Evolutionary conservation across 805 yeast genomes (phyloP), one percentile per base, ranked within the genome.

Genomic region (Kodamaea restingae): DNA sequence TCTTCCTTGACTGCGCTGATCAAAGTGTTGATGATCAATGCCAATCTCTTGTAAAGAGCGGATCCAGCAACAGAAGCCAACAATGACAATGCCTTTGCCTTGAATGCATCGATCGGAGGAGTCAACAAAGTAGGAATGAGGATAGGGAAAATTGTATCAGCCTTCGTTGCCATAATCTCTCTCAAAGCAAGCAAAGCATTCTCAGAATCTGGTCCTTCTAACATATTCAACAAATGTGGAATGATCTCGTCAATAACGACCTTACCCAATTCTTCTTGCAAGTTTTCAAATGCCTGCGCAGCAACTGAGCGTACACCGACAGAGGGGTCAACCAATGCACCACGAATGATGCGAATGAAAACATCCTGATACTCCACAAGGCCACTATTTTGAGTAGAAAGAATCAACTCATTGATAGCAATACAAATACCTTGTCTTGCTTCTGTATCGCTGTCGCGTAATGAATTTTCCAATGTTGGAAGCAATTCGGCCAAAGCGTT

Each of bases 371-470:
- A 82, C 46, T 76, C 78, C 18, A 55, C 65, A 43, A 91, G 70
- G 6, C 78, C 75, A 11, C 78, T 84, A 3, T 66, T 58, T 7
- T 78, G 68, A 3, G 95, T 76, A 0, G 96, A 84, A 47, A 78
- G 81, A 46, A 90, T 80, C 45, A 93, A 78, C 58, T 90, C 98
- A 32, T 80, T 76, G 35, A 88, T 70, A 7, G 98, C 98, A 58
- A 91, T 80, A 70, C 98, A 93, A 37, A 93, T 87, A 70, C 99
- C 99, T 67, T 90, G 95, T 57, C 85, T 86, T 26, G 95, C 83
- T n/a, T 85, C 67, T 52, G 84, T 93, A 40, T 74, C 63, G 21
- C 75, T 56, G n/a, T 71, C 66, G 11, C 68, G 54, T 46, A 84
- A 65, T 1, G 87, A 75, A 28, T 74, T 76, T 49, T 86, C 84